Evolutionary conservation across 2,329 filamentous ascomycete genomes (phyloP), one percentile per base, ranked within the genome.

Genomic region (Sporothrix luriei): DNA sequence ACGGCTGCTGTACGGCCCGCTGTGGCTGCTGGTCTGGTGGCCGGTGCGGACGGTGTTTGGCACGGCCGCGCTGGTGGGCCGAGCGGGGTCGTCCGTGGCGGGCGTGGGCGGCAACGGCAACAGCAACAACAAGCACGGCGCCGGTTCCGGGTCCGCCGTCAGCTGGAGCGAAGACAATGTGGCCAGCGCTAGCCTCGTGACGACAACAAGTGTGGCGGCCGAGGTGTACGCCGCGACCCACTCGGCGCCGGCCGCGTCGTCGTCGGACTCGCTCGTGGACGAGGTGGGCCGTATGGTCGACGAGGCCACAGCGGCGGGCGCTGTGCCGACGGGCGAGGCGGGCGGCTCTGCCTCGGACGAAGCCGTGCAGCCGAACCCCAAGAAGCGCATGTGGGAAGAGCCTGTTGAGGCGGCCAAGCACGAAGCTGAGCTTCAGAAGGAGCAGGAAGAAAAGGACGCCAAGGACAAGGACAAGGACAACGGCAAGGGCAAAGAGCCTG

Each of bases 21-120:
- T 92, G 70, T 96, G 92, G 90, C 95, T 93, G 91, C 83, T 98
- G 26, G 79, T 97, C 29, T 94, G 91, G 87, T 82, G 95, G 70
- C 94, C 94, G 1, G 1, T 72, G 65, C 73, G 73, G n/a, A 70
- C 72, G 14, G 75, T 90, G 13, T 90, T 90, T 75, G 88, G 85
- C 78, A 87, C 67, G 78, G 69, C 68, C 5, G 26, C 65, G n/a
- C 70, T 69, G 48, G n/a, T 71, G 19, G 85, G 16, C 82, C 89
- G 70, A 83, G 84, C 73, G 2, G 73, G 73, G 6, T 38, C 2
- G 79, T 75, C 48, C 71, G 72, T 40, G 73, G 73, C 40, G 64
- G 74, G 75, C 14, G 75, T 74, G 62, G 74, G 72, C 64, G 74
- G 72, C 38, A 69, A n/a, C n/a, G n/a, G n/a, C n/a, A n/a, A n/a